Evolutionary conservation across 2,329 filamentous ascomycete species (phyloP).

Genomic region (Monosporascus sp.): DNA sequence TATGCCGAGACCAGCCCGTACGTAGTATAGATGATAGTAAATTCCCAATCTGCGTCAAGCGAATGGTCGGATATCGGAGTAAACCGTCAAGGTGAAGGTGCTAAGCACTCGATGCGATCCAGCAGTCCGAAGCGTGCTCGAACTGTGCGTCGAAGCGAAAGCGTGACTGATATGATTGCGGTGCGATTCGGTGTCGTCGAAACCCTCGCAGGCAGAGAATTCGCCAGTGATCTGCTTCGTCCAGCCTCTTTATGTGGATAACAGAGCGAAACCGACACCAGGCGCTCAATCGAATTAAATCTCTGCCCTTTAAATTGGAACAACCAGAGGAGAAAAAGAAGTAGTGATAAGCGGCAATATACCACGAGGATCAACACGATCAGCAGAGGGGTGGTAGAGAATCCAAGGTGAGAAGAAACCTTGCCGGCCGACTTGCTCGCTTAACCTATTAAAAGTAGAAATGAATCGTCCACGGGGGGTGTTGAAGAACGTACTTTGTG

Average conservation of each 20-base stretch:
- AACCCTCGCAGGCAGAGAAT: slow-evolving; percentile 3
- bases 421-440: not conserved
- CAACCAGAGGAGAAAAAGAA: not conserved
- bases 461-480: too few relatives aligned
- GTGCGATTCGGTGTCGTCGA: slow-evolving; percentile 5
- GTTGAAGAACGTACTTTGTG: too few relatives aligned
- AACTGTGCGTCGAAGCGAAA: slow-evolving; percentile 17
- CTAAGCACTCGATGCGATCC: slow-evolving; percentile 22
- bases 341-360: not conserved
- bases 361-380: not conserved
- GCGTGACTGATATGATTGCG: slow-evolving; percentile 6
- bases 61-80: slow-evolving; percentile 30
- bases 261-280: not conserved
- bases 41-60: slow-evolving; percentile 42
- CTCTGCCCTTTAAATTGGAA: not conserved
- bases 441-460: slow-evolving; percentile 9
- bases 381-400: not conserved
- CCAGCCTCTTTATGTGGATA: not conserved
- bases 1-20: slow-evolving; percentile 44
- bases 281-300: not conserved
- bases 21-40: slow-evolving; percentile 19
- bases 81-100: slow-evolving; percentile 37
- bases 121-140: slow-evolving; percentile 14
- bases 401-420: not conserved
- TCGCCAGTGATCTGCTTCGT: not conserved